Evolutionary conservation across 805 yeast species (phyloP).

Genomic region (Nakazawaea wickerhamii): DNA sequence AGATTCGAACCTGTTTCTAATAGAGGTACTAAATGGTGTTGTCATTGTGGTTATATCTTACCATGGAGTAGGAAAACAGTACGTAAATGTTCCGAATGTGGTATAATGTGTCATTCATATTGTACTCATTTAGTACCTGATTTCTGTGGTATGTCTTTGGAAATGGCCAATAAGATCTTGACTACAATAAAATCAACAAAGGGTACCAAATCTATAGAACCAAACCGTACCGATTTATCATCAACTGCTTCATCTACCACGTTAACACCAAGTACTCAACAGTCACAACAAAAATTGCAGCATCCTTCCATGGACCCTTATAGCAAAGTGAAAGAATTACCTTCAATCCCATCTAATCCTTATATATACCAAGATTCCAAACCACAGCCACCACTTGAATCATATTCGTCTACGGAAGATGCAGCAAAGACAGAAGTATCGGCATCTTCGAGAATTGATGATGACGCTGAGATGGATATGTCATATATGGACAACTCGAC

Average conservation of each 20-base stretch:
- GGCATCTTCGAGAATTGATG: neutral
- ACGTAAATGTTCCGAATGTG: constrained; percentile 90
- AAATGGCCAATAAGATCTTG: constrained; percentile 85
- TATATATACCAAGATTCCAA: neutral
- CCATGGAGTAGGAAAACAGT: constrained; percentile 95
- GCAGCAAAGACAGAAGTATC: neutral
- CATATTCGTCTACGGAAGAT: neutral
- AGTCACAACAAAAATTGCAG: neutral
- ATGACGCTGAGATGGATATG: constrained; percentile 5
- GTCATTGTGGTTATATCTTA: constrained; percentile 95
- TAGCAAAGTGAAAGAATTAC: constrained; percentile 22
- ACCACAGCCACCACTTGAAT: constrained; percentile 4
- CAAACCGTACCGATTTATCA: constrained; percentile 13
- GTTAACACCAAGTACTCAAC: neutral
- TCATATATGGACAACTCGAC: constrained; percentile 1
- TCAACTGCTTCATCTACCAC: constrained; percentile 4
- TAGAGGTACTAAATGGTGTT: constrained; percentile 98
- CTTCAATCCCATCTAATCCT: constrained; percentile 6
- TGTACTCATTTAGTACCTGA: constrained; percentile 96
- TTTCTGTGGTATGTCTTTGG: constrained; percentile 98
- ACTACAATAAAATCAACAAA: constrained; percentile 76
- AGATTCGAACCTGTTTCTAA: constrained; percentile 89
- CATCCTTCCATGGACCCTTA: constrained; percentile 13
- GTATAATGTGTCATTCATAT: constrained; percentile 86
- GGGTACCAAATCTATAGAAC: constrained; percentile 19